phyloP scores from a whole-genome alignment of 2,329 filamentous ascomycete species.

The Pyricularia sp. region DNA sequence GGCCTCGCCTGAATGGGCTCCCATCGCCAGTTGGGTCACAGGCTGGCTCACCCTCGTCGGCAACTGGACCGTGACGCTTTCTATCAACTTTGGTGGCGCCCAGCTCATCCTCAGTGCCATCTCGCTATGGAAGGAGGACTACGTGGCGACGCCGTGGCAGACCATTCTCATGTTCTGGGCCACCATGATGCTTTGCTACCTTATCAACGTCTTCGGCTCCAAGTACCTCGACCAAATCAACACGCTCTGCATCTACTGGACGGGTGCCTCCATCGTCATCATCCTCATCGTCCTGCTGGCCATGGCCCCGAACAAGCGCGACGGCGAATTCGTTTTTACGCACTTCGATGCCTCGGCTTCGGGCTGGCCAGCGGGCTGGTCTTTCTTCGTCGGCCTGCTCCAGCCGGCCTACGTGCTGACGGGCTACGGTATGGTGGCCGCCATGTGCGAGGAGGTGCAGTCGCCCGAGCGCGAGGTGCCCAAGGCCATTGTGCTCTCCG shows the following conservation, averaged over 20 bases:
- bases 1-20: conserved; percentile 32
- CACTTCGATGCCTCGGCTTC: conserved; percentile 21
- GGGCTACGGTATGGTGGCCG: conserved; percentile 44
- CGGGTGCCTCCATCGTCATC: conserved; percentile 40
- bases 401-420: conserved; percentile 38
- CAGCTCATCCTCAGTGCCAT: conserved; percentile 26
- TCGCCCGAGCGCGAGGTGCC: conserved; percentile 58
- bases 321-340: conserved; percentile 42
- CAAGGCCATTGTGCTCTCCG: conserved; percentile 61
- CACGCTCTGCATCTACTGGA: conserved; percentile 44
- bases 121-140: conserved; percentile 24
- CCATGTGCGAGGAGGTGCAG: conserved; percentile 48
- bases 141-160: conserved; percentile 30
- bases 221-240: conserved; percentile 45
- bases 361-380: conserved; percentile 39
- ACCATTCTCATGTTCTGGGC: conserved; percentile 53
- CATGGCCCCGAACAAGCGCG: conserved; percentile 46
- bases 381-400: conserved; percentile 34
- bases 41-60: conserved; percentile 33
- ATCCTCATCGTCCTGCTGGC: conserved; percentile 47
- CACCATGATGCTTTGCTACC: conserved; percentile 41
- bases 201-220: conserved; percentile 50
- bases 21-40: conserved; percentile 29
- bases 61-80: conserved; percentile 31
- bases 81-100: conserved; percentile 31